Evolutionary conservation across 1,284 basidiomycete genomes (phyloP), one percentile per base, ranked within the genome.

Genomic region (Crucibulum parvulum): DNA sequence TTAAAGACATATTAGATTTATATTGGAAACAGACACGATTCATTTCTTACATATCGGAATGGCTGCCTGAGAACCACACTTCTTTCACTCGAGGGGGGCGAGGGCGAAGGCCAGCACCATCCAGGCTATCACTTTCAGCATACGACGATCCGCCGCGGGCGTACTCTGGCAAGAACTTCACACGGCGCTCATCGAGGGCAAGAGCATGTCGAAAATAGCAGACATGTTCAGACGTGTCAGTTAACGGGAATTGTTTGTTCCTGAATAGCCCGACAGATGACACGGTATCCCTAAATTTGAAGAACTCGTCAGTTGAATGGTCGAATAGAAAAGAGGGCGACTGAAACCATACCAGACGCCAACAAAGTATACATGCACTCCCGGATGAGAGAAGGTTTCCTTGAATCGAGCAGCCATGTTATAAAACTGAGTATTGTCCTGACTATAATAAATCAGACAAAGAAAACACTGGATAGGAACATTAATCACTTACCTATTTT

Each of bases 131-230:
- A 43, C 41, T 43, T 47, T 18, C 18, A 11, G 34, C 52, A 18
- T 38, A 15, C 7, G 37, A 39, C 18, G 35, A 31, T 18, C 61
- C 63, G 4, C 64, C 64, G 34, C 55, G 56, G 7, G 58, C 52
- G 41, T 77, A 76, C 55, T 82, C 80, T 1, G 79, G 78, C 61
- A 77, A 70, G 60, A 82, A 82, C 55, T 81, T 80, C 47, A 79
- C 41, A 6, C 41, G 41, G 7, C 59, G 69, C 58, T 80, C 78
- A 53, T 81, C 79, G 9, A 81, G 72, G 16, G 77, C 75, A 13
- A 81, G 72, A 0, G 78, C 79, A 38, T 82, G 81, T 15, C 80
- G 73, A 56, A 80, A 78, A 57, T 67, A 68, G 39, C 74, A 78
- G n/a, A 75, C 65, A 57, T 77, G 69, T 4, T 67, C 58, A 47